Evolutionary conservation across 2,329 filamentous ascomycete species (phyloP).

Genomic region (Anthostomella pinea): DNA sequence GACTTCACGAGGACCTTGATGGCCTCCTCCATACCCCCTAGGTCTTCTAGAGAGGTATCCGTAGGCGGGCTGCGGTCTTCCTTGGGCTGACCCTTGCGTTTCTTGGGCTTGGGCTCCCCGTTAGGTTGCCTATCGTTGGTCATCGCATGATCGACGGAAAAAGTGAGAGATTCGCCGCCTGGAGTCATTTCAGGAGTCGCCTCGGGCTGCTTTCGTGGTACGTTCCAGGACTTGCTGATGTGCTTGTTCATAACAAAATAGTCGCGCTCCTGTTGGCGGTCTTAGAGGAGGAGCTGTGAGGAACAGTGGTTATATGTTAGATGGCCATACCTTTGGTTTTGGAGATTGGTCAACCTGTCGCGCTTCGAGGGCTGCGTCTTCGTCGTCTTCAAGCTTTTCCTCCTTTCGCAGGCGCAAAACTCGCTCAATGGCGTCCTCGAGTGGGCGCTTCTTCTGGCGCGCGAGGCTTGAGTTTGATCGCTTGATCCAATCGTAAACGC

Average conservation of each 20-base stretch:
- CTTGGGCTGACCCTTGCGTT: conserved; percentile 53
- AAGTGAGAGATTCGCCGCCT: conserved; percentile 17
- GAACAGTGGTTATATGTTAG: background rate
- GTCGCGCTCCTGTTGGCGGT: conserved; percentile 24
- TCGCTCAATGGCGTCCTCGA: conserved; percentile 84
- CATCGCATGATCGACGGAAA: conserved; percentile 27
- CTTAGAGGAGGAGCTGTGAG: conserved; percentile 1
- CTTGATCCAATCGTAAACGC: conserved; percentile 77
- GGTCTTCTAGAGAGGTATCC: conserved; percentile 65
- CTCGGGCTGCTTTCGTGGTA: conserved; percentile 22
- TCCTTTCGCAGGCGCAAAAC: conserved; percentile 73
- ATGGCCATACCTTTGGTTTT: conserved; percentile 24
- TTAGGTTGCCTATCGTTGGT: conserved; percentile 53
- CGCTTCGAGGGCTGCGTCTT: conserved; percentile 29
- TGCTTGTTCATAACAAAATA: conserved; percentile 40
- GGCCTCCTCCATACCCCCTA: conserved; percentile 74
- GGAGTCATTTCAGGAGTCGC: conserved; percentile 18
- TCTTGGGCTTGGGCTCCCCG: conserved; percentile 65
- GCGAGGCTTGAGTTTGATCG: conserved; percentile 83
- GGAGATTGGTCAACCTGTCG: conserved; percentile 19
- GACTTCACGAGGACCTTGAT: conserved; percentile 67
- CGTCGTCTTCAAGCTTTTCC: conserved; percentile 50
- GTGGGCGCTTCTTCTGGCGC: conserved; percentile 72
- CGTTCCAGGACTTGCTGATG: conserved; percentile 40
- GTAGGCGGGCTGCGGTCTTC: conserved; percentile 64